Evolutionary conservation across 1,284 basidiomycete species (phyloP).

Genomic region (Pholiota adiposa): DNA sequence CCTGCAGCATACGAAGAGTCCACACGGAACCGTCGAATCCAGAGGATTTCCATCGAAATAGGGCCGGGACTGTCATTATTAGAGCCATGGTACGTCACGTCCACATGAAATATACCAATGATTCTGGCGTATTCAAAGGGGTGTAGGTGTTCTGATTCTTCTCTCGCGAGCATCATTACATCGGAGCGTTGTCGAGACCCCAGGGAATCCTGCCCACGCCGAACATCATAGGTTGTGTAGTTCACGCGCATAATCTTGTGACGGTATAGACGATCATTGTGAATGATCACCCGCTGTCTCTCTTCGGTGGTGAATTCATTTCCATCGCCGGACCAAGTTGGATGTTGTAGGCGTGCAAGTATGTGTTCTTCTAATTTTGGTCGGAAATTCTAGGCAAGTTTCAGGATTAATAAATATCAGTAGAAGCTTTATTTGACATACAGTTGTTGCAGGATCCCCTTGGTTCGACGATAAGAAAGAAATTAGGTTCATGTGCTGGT

Average conservation of each 20-base stretch:
- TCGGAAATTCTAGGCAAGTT: constrained; percentile 22
- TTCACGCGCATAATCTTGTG: constrained; percentile 43
- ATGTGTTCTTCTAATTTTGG: constrained; percentile 27
- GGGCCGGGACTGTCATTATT: too few relatives aligned
- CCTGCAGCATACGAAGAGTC: background rate
- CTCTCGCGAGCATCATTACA: background rate
- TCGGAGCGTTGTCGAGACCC: background rate
- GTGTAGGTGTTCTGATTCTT: background rate
- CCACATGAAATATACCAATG: background rate
- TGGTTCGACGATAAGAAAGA: constrained; percentile 20
- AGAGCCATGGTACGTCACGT: background rate
- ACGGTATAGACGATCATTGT: constrained; percentile 34
- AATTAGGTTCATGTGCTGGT: constrained; percentile 16
- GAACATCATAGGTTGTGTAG: constrained; percentile 50
- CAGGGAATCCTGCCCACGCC: background rate
- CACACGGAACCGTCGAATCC: background rate
- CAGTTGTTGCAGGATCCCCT: constrained; percentile 27
- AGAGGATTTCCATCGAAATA: background rate
- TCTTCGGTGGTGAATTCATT: constrained; percentile 19
- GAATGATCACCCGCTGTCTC: constrained; percentile 24
- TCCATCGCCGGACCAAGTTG: constrained; percentile 1
- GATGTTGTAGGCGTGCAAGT: constrained; percentile 13
- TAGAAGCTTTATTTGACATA: constrained; percentile 3
- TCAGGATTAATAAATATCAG: background rate
- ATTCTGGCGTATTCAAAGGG: background rate